phyloP scores from a whole-genome alignment of 2,329 filamentous ascomycete species.

The Penicillium digitatum region DNA sequence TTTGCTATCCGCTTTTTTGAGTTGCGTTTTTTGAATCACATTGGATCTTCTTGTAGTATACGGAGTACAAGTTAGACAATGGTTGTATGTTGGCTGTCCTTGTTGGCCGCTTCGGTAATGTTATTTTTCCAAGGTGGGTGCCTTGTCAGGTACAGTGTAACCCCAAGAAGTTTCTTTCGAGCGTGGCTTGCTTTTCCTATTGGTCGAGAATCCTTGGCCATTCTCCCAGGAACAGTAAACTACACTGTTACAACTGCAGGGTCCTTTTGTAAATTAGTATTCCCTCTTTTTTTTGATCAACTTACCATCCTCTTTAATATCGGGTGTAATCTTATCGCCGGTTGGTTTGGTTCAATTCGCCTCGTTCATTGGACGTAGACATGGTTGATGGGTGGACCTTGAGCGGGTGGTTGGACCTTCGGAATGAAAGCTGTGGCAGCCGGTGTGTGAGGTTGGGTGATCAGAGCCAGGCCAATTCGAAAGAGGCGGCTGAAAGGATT shows the following conservation, averaged over 20 bases:
- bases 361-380: constrained; percentile 5
- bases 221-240: not conserved
- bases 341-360: not conserved
- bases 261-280: not conserved
- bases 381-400: constrained; percentile 5
- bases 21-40: not conserved
- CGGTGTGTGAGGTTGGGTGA: not conserved
- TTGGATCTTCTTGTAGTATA: not conserved
- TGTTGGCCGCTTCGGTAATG: not conserved
- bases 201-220: not conserved
- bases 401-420: constrained; percentile 2
- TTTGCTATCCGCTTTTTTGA: not conserved
- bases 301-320: not conserved
- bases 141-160: constrained; percentile 7
- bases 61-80: not conserved
- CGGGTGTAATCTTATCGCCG: constrained; percentile 2
- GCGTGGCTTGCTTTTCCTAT: not conserved
- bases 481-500: not conserved
- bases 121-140: not conserved
- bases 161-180: not conserved
- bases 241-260: not conserved
- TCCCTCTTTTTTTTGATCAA: not conserved
- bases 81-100: not conserved
- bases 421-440: constrained; percentile 2
- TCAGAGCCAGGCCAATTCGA: not conserved